Base-by-base conservation (phyloP, 2,329 filamentous ascomycete species). In the Ceratocystis cacaofunesta region DNA sequence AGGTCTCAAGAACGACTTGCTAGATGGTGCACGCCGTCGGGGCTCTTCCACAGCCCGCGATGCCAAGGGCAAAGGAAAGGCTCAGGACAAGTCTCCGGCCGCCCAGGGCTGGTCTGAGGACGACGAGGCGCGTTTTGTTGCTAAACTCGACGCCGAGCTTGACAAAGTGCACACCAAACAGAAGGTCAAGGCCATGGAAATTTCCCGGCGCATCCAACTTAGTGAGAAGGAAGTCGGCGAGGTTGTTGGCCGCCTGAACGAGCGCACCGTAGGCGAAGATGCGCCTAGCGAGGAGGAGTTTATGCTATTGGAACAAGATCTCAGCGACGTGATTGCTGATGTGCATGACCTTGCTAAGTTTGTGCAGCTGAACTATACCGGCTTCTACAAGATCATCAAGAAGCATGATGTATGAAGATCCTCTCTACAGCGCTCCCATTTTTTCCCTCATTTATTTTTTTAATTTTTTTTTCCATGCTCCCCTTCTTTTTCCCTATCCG, bases 301-400 rank as follows among this genome's bases (percentile, higher is more conserved):
- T 72, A 84, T 95, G 79, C 78, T 95, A 71, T 82, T 97, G 41
- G 94, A 99, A 78, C 89, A 96, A 74, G 91, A 96, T 72, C 78
- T 99, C 72, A 96, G 91, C 76, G 94, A 99, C 75, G 92, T 99
- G 72, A 99, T 99, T 74, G 94, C 94, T 70, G 92, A 99, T 73
- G 94, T 99, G 25, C 92, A 99, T 76, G 94, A 99, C 72, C 82
- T 99, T 68, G 92, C 94, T 75, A 97, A 97, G 77, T 99, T 96
- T 74, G 95, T 95, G 5, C 92, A 96, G 78, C 79, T 99, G 73
- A 99, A 99, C 77, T 99, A 99, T 74, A 97, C 92, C 0, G 94
- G 94, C 4, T 99, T 99, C 75, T 95, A 96, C 79, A 99, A 99
- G 81, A 99, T 99, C 69, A 96, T 99, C 76, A 99, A 99, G 82